These are phyloP conservation scores for Globisporangium megalacanthum DNA, from an alignment of 352 stramenopile species.

Conservation along the genomic window DNA sequence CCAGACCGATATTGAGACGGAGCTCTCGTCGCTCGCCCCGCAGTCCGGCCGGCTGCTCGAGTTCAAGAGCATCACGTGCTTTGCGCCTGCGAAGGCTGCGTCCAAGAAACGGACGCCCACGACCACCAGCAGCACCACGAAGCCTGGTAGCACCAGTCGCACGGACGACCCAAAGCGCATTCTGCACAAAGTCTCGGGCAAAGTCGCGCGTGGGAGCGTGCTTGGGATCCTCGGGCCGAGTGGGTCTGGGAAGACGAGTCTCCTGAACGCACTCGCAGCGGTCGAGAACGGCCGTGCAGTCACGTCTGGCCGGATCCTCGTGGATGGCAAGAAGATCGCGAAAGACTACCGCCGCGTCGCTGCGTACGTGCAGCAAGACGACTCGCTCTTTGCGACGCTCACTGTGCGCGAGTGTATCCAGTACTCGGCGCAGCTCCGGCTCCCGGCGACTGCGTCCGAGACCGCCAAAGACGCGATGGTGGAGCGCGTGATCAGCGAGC, in stretches of 20 bases:
- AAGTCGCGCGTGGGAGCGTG: constrained; percentile 48
- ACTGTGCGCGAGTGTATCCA: constrained; percentile 81
- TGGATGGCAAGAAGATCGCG: constrained; percentile 53
- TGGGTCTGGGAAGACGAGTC: constrained; percentile 79
- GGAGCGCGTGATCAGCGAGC: constrained; percentile 54
- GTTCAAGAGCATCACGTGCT: constrained; percentile 56
- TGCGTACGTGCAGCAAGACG: constrained; percentile 87
- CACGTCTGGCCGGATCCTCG: constrained; percentile 47
- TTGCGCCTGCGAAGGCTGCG: constrained; percentile 9
- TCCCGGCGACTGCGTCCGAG: constrained; percentile 43
- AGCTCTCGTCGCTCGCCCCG: constrained; percentile 43
- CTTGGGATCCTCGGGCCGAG: constrained; percentile 69
- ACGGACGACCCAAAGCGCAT: constrained; percentile 28
- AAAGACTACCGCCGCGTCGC: constrained; percentile 68
- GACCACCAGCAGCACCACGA: neutral
- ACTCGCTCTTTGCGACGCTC: constrained; percentile 73
- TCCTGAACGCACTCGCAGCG: constrained; percentile 70
- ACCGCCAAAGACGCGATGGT: constrained; percentile 63
- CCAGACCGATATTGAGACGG: constrained; percentile 25
- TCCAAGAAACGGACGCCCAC: constrained; percentile 4
- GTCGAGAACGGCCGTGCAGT: constrained; percentile 58
- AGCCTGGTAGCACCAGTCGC: neutral
- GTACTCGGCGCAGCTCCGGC: constrained; percentile 76
- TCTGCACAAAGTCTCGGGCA: constrained; percentile 54
- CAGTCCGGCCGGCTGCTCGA: constrained; percentile 38